Conservation (phyloP, 129 eudicot species). For the Pittosporum tobira region DNA sequence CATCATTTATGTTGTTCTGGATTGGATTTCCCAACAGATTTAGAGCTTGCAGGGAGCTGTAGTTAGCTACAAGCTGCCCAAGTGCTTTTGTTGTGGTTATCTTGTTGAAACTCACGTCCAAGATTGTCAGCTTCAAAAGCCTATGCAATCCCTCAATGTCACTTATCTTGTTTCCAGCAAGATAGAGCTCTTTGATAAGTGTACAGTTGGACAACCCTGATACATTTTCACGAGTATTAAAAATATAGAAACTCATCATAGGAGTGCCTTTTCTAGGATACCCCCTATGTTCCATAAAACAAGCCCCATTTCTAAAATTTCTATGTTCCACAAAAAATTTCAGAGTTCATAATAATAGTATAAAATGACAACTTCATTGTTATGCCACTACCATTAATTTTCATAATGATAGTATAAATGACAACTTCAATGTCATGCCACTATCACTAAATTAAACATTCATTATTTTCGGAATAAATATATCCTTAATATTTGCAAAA, state of each 20-base stretch:
- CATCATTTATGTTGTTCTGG: constrained; percentile 63
- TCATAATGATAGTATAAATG: too few relatives aligned
- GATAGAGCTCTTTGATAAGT: constrained; percentile 66
- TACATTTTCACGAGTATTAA: constrained; percentile 2
- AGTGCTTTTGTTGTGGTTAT: constrained; percentile 76
- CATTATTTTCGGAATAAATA: too few relatives aligned
- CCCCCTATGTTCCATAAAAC: too few relatives aligned
- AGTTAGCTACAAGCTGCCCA: constrained; percentile 85
- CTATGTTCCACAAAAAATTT: too few relatives aligned
- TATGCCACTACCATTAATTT: too few relatives aligned
- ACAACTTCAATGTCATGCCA: too few relatives aligned
- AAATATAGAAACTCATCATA: not conserved
- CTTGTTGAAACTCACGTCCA: constrained; percentile 91
- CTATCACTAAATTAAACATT: too few relatives aligned
- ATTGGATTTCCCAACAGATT: constrained; percentile 78
- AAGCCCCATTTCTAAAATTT: too few relatives aligned
- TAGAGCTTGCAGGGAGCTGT: constrained; percentile 59
- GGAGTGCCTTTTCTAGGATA: not conserved
- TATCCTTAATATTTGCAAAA: too few relatives aligned
- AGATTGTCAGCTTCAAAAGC: constrained; percentile 58
- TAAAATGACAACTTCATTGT: too few relatives aligned
- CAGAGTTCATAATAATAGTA: too few relatives aligned
- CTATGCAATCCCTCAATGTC: constrained; percentile 81
- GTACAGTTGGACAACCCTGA: constrained; percentile 76
- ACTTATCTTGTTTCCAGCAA: constrained; percentile 87